These are phyloP conservation scores for Nigrospora sphaerica DNA, from an alignment of 2,329 filamentous ascomycete species.

Conservation along the genomic window DNA sequence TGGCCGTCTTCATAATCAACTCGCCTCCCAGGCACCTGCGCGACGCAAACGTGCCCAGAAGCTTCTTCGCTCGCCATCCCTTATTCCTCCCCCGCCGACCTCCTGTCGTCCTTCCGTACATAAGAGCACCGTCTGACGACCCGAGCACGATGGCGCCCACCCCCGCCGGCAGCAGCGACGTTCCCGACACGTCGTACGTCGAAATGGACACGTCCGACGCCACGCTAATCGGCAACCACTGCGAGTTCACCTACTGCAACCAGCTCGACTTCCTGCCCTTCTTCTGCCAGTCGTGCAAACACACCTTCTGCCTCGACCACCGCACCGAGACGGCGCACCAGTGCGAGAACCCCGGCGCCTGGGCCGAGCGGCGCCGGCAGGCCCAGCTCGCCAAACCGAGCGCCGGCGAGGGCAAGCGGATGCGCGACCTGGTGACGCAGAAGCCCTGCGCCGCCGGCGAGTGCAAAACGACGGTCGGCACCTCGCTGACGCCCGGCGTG, in stretches of 20 bases:
- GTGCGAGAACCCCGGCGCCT: slow-evolving; percentile 53
- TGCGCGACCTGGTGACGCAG: slow-evolving; percentile 48
- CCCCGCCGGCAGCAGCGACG: slow-evolving; percentile 24
- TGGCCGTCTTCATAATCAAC: no score
- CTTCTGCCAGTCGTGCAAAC: slow-evolving; percentile 78
- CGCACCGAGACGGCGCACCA: slow-evolving; percentile 77
- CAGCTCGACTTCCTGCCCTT: slow-evolving; percentile 96
- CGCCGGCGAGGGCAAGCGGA: slow-evolving; percentile 44
- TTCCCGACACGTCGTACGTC: slow-evolving; percentile 53
- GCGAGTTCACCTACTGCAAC: slow-evolving; percentile 85
- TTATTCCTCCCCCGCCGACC: no score
- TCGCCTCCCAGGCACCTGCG: no score
- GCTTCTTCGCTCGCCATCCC: no score
- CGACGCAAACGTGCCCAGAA: no score
- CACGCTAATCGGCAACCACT: slow-evolving; percentile 82
- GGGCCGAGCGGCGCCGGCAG: slow-evolving; percentile 50
- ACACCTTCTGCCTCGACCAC: slow-evolving; percentile 90
- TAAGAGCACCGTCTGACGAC: slow-evolving; percentile 1
- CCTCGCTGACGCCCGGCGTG: slow-evolving; percentile 58
- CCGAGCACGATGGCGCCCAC: slow-evolving; percentile 45
- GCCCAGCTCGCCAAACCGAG: slow-evolving; percentile 47
- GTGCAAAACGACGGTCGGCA: slow-evolving; percentile 68
- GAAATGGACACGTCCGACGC: slow-evolving; percentile 67
- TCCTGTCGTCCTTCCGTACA: slow-evolving; percentile 1
- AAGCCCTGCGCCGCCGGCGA: slow-evolving; percentile 60